Conservation (phyloP, 2,329 filamentous ascomycete genomes). For the Acarospora socialis region DNA sequence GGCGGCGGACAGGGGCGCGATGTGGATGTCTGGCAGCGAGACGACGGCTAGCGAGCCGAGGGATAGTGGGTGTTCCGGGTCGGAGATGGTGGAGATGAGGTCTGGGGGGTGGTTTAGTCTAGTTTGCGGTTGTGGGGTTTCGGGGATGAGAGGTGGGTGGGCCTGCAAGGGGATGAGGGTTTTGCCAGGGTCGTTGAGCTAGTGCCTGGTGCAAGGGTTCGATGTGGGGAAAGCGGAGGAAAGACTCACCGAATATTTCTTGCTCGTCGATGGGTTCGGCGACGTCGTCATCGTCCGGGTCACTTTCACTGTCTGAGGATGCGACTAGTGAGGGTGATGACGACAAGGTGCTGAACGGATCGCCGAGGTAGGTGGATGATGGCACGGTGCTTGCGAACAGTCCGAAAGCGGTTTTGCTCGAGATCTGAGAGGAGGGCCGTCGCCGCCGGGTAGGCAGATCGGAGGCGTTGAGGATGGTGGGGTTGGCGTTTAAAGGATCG, state of each 20-base stretch:
- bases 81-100: slow-evolving; percentile 84
- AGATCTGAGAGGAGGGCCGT: slow-evolving; percentile 24
- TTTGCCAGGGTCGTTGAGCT: slow-evolving; percentile 1
- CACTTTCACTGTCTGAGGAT: slow-evolving; percentile 26
- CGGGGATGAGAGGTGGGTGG: background rate
- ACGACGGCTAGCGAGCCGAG: slow-evolving; percentile 88
- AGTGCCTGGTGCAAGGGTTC: background rate
- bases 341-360: slow-evolving; percentile 32
- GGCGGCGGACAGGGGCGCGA: slow-evolving; percentile 49
- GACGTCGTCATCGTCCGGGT: slow-evolving; percentile 42
- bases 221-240: slow-evolving; percentile 2
- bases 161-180: background rate
- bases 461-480: slow-evolving; percentile 74
- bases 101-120: slow-evolving; percentile 42
- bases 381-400: slow-evolving; percentile 41
- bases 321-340: slow-evolving; percentile 22
- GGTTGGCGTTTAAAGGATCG: slow-evolving; percentile 58
- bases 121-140: slow-evolving; percentile 8
- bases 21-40: slow-evolving; percentile 84
- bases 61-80: slow-evolving; percentile 91
- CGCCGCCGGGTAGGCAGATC: slow-evolving; percentile 71
- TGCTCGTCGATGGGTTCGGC: slow-evolving; percentile 88
- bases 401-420: slow-evolving; percentile 34
- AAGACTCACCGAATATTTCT: slow-evolving; percentile 69
- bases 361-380: slow-evolving; percentile 33